Base-by-base conservation (phyloP, 805 yeast genomes). In the Candida piceae region DNA sequence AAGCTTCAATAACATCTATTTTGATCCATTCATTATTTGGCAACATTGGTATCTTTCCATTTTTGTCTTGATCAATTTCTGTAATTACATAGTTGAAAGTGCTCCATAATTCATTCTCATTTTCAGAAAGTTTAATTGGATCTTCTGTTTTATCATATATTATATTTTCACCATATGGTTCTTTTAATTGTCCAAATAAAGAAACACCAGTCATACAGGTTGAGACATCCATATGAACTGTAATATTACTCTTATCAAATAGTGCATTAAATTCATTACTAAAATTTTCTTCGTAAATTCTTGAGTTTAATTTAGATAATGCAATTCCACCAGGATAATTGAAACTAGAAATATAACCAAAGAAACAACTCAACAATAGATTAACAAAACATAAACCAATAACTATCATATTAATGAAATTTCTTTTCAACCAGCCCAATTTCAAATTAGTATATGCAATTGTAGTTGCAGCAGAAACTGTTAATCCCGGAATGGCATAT, bases 301-400 rank as follows among this genome's bases (percentile, higher is more conserved):
- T 40, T 10, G 13, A 7, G 26, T 24, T 24, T 15, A 34, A 17
- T 49, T 86, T 83, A 40, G 84, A 42, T 23, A 88, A 60, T 1
- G 96, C 95, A 1, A 61, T 68, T 0, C 96, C 97, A 10, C 97
- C 97, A 3, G 96, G 95, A 54, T 90, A 90, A 57, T 90, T 90
- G 57, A 65, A 64, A 34, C 82, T 69, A 1, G 96, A 86, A 4
- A 78, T 67, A 32, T 69, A 70, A 0, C 80, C 74, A 68, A 78
- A 78, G 9, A 68, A 52, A 1, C 71, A 29, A 0, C 89, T 73
- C 3, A 67, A 34, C 0, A 60, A 34, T 5, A 71, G 39, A 2
- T 76, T 63, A 0, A 55, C 31, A 0, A 67, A 11, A 17, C 64
- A 60, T 4, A 16, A n/a, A 9, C 18, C 4, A 0, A 68, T 47